These are phyloP conservation scores for Cryptosporidium baileyi DNA, from an alignment of 169 alveolate species.

Conservation along the genomic window DNA sequence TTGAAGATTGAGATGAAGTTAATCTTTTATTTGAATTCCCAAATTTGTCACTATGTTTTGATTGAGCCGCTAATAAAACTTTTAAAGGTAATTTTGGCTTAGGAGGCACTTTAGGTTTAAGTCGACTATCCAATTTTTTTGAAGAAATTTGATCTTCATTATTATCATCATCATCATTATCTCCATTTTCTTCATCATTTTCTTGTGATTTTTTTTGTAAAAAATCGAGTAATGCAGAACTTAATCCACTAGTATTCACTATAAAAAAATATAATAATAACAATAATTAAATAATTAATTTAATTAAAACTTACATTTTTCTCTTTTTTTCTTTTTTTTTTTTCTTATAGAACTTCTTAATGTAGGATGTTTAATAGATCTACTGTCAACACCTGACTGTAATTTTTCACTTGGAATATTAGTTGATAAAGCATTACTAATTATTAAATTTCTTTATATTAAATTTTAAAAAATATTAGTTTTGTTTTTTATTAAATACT, in stretches of 20 bases:
- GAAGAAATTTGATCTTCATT: background rate
- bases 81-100: background rate
- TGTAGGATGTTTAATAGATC: background rate
- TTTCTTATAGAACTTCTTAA: background rate
- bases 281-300: background rate
- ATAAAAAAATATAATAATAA: background rate
- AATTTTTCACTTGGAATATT: too few species aligned
- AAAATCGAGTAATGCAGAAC: background rate
- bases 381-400: background rate
- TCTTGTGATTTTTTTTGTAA: background rate
- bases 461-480: too few species aligned
- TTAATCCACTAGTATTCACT: background rate
- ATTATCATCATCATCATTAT: background rate
- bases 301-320: background rate
- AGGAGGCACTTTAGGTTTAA: background rate
- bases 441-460: too few species aligned
- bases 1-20: background rate
- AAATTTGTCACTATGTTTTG: background rate
- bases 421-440: too few species aligned
- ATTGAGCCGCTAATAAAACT: background rate
- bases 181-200: background rate
- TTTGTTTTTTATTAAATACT: too few species aligned
- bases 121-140: background rate
- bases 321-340: too few species aligned
- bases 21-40: background rate